Evolutionary conservation across 1,139 yeast species (phyloP), one percentile per base, ranked within the genome.

Genomic region (Kodamaea plutei): DNA sequence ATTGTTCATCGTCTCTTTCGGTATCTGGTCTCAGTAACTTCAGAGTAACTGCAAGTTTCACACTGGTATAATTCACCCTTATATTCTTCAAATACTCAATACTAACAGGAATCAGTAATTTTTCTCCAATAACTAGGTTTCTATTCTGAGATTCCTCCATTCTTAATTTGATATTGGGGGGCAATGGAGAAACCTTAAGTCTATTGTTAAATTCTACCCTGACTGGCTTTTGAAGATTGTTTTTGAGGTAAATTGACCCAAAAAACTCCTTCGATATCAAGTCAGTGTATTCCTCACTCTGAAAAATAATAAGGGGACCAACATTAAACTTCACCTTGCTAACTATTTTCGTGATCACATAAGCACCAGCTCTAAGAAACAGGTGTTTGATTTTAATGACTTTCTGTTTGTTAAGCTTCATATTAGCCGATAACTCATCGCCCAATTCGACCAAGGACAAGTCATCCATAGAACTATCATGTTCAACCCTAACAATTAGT

Each of bases 101-200:
- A 3, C 35, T 36, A 13, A 61, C 45, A 0, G 54, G 48, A 2
- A 61, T 26, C 0, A 39, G 19, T 1, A 58, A 30, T 30, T 50
- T 56, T 34, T 63, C 69, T 4, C 67, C 68, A 1, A 62, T 30
- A 4, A 58, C 37, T 3, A 61, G 41, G 1, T 37, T 29, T 6
- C 31, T 26, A 1, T 33, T 16, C 6, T 23, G 13, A 3, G 25
- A 17, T 2, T 35, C 33, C 7, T 35, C 37, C 13, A 45, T 16
- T 0, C 28, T 27, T 12, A 32, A 28, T 6, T 17, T 26, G 25
- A 35, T 27, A 29, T 32, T 12, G 33, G 34, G 31, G 20, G 38
- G 28, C 34, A 33, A 11, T 35, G 40, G 15, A 22, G 33, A 11
- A 4, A 35, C 26, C 8, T 14, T 28, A 8, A 35, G 13, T 10